These are phyloP conservation scores for Hyaloscypha variabilis DNA, from an alignment of 495 filamentous ascomycete species.

Conservation along the genomic window DNA sequence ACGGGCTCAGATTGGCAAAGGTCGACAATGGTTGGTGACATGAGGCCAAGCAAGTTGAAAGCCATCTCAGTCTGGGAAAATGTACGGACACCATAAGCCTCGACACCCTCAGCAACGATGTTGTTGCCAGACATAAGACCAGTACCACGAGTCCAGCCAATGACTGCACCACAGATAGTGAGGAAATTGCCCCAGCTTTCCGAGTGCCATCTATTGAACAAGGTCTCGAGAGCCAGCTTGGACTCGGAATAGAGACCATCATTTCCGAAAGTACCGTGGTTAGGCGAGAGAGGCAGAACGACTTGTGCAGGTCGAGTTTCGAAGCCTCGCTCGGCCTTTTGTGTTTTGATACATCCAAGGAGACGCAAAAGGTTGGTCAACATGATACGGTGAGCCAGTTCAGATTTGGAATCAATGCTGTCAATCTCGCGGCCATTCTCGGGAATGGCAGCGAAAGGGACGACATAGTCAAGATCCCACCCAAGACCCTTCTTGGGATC, in stretches of 20 bases:
- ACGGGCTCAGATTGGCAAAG: conserved; percentile 95
- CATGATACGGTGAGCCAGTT: conserved; percentile 99
- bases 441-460: conserved; percentile 96
- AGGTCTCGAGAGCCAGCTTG: conserved; percentile 92
- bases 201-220: conserved; percentile 98
- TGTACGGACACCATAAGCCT: conserved; percentile 93
- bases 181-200: conserved; percentile 98
- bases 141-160: conserved; percentile 98
- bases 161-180: conserved; percentile 97
- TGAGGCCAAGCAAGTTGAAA: conserved; percentile 95
- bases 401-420: conserved; percentile 95
- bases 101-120: conserved; percentile 93
- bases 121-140: conserved; percentile 99
- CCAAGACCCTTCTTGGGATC: conserved; percentile 95
- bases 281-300: conserved; percentile 93
- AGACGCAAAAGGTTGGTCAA: conserved; percentile 94
- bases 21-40: conserved; percentile 92
- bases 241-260: conserved; percentile 98
- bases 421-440: conserved; percentile 99
- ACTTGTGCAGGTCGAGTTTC: conserved; percentile 96
- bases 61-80: conserved; percentile 99
- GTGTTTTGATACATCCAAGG: conserved; percentile 84
- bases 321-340: conserved; percentile 84
- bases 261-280: conserved; percentile 97
- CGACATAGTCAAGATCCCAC: conserved; percentile 96